phyloP scores from a whole-genome alignment of 108 stramenopile genomes.

The Nitzschia sp. region DNA sequence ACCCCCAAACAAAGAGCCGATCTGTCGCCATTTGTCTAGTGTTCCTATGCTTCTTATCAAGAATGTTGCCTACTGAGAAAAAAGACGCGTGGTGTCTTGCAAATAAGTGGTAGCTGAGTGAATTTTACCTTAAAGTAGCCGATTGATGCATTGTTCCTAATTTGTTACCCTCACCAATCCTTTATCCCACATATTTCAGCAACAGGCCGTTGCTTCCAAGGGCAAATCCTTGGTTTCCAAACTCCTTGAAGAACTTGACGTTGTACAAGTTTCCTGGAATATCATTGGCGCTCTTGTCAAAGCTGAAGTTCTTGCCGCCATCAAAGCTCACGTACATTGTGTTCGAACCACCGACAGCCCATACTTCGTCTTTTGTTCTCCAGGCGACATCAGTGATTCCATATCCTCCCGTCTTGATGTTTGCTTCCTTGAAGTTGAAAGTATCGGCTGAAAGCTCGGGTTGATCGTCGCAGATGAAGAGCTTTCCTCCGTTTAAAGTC shows the following conservation, averaged over 20 bases:
- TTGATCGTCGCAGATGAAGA: conserved; percentile 54
- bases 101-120: too few relatives aligned
- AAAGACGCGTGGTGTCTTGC: too few relatives aligned
- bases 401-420: conserved; percentile 97
- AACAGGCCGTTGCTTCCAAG: conserved; percentile 93
- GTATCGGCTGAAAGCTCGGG: conserved; percentile 66
- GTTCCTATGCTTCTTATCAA: too few relatives aligned
- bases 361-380: conserved; percentile 88
- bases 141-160: too few relatives aligned
- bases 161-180: too few relatives aligned
- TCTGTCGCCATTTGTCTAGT: too few relatives aligned
- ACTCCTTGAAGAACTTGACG: conserved; percentile 94
- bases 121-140: too few relatives aligned
- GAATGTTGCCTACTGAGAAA: too few relatives aligned
- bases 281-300: conserved; percentile 91
- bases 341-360: conserved; percentile 96
- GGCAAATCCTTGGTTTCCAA: conserved; percentile 88
- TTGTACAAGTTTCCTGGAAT: conserved; percentile 96
- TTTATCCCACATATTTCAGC: conserved; percentile 76
- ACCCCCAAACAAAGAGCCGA: too few relatives aligned
- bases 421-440: conserved; percentile 83
- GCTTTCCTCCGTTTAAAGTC: conserved; percentile 95
- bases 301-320: conserved; percentile 91
- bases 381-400: conserved; percentile 97
- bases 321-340: conserved; percentile 92